These are phyloP conservation scores for Spathaspora passalidarum DNA, from an alignment of 805 yeast genomes.

Conservation along the genomic window DNA sequence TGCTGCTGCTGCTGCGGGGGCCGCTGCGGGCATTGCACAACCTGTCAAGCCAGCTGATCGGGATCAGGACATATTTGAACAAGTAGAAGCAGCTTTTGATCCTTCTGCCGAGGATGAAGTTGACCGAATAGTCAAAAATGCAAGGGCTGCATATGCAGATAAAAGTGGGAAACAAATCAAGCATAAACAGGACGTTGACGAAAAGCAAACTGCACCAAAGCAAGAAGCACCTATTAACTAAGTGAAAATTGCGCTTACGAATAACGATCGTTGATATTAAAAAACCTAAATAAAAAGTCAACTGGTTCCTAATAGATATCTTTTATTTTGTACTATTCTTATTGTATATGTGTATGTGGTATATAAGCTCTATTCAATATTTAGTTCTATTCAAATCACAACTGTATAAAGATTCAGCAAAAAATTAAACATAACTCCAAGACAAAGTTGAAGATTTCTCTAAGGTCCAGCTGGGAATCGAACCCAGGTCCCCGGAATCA, in stretches of 20 bases:
- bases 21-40: neutral
- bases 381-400: neutral
- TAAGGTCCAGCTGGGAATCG: slow-evolving; percentile 30
- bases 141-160: neutral
- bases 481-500: slow-evolving; percentile 35
- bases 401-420: slow-evolving; percentile 2
- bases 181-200: too few relatives aligned
- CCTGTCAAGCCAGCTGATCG: neutral
- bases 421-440: neutral
- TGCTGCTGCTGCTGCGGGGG: slow-evolving; percentile 3
- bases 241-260: neutral
- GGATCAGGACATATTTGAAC: too few relatives aligned
- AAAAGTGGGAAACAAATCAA: neutral
- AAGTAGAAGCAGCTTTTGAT: too few relatives aligned
- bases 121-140: slow-evolving; percentile 4
- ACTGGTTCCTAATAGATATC: neutral
- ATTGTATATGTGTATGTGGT: neutral
- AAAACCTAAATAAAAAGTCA: neutral
- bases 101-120: too few relatives aligned
- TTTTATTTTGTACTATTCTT: neutral
- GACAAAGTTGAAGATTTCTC: too few relatives aligned
- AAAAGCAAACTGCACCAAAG: too few relatives aligned
- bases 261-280: neutral
- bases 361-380: neutral
- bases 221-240: too few relatives aligned